These are phyloP conservation scores for Phenoliferia sp. DNA, from an alignment of 1,284 basidiomycete species.

Conservation along the genomic window DNA sequence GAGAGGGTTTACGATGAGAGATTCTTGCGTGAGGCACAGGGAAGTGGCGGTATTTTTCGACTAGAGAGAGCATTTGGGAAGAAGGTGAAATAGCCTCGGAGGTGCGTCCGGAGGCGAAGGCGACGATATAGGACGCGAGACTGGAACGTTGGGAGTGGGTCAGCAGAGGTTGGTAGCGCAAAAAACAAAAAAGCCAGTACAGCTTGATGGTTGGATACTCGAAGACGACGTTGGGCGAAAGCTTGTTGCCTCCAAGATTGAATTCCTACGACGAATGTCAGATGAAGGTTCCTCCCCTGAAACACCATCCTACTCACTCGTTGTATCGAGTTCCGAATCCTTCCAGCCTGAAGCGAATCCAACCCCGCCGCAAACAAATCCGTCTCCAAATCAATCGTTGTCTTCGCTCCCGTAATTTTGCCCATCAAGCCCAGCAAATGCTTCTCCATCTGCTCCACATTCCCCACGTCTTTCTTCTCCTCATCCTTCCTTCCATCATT, in stretches of 20 bases:
- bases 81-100: constrained; percentile 14
- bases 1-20: constrained; percentile 1
- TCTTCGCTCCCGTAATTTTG: constrained; percentile 22
- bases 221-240: constrained; percentile 46
- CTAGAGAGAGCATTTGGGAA: constrained; percentile 38
- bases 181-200: too few species aligned
- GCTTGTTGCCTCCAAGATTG: constrained; percentile 28
- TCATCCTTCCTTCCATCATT: constrained; percentile 37
- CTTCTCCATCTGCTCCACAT: constrained; percentile 5
- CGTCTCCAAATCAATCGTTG: constrained; percentile 39
- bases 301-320: constrained; percentile 39
- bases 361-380: constrained; percentile 50
- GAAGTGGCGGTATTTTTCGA: constrained; percentile 37
- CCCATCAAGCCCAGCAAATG: constrained; percentile 19
- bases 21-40: constrained; percentile 4
- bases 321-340: constrained; percentile 53
- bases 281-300: background rate
- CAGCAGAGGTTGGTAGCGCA: too few species aligned
- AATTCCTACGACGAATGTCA: constrained; percentile 25
- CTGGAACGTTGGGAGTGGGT: constrained; percentile 24
- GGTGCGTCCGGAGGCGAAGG: constrained; percentile 17
- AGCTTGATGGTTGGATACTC: constrained; percentile 48
- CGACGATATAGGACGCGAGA: constrained; percentile 32
- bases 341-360: constrained; percentile 55
- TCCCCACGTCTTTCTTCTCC: background rate